Evolutionary conservation across 257 asterid species (phyloP).

Genomic region (Handroanthus guayacan): DNA sequence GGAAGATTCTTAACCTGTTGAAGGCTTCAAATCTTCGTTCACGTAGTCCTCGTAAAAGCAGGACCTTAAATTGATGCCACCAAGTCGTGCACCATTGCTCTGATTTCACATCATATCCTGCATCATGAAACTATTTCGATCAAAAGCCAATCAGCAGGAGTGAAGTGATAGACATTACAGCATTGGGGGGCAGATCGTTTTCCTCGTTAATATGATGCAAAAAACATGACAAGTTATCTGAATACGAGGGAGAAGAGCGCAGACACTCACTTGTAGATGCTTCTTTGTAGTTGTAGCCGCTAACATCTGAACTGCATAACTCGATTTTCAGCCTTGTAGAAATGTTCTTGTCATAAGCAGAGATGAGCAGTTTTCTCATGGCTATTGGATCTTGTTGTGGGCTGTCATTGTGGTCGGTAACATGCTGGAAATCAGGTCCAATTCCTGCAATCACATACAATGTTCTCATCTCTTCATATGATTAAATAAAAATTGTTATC

Average conservation of each 20-base stretch:
- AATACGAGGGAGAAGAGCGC: background rate
- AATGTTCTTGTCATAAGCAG: constrained; percentile 70
- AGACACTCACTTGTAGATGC: constrained; percentile 53
- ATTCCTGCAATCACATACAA: constrained; percentile 52
- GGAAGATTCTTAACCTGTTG: constrained; percentile 74
- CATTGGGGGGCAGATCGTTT: background rate
- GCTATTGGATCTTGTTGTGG: constrained; percentile 53
- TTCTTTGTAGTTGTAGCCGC: constrained; percentile 49
- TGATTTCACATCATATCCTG: constrained; percentile 52
- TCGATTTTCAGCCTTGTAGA: constrained; percentile 63
- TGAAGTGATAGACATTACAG: background rate
- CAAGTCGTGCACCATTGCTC: constrained; percentile 79
- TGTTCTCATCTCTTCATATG: constrained; percentile 12
- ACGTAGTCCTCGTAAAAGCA: constrained; percentile 68
- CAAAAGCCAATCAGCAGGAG: background rate
- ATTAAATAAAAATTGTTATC: background rate
- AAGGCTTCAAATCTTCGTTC: constrained; percentile 73
- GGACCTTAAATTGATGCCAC: constrained; percentile 70
- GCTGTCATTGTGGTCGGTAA: constrained; percentile 49
- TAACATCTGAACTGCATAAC: constrained; percentile 55
- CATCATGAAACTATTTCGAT: constrained; percentile 12
- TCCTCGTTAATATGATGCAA: background rate
- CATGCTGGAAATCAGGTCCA: constrained; percentile 57
- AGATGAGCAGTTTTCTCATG: constrained; percentile 60
- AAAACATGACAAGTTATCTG: background rate